Evolutionary conservation across 371 early-diverging fungal species (phyloP), one percentile per base, ranked within the genome.

Genomic region (Syncephalis fuscata): DNA sequence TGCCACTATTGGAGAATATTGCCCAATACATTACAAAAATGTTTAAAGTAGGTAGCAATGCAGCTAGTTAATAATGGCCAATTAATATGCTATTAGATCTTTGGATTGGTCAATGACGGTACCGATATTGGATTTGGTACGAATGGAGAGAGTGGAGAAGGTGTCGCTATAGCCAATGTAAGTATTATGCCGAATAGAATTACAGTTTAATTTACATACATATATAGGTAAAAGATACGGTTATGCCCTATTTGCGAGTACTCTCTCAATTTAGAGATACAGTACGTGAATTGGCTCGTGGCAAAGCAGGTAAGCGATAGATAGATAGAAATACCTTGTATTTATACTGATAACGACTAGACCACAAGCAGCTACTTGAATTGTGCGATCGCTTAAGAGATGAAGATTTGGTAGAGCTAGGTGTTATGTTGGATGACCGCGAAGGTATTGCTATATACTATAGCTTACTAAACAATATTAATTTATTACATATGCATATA

Each of bases 361-460:
- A 42, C 48, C 62, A 68, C 46, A 71, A 66, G 39, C 78, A 83
- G 39, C 62, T 92, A 57, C 63, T 96, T 41, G 61, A 60, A 14
- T 57, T 88, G 23, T 82, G 85, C 56, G 97, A 96, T 65, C 66
- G 68, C 56, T 55, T 96, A 44, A 82, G 97, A 46, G 94, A 96
- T 63, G 71, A 73, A 10, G 85, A 85, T 37, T 64, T 92, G 45
- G 78, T 82, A 7, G 79, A 83, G 11, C 68, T 92, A 20, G 90
- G 92, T 36, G 87, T 96, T 5, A 66, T 78, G 1, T 65, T 96
- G 48, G 97, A 93, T 54, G 97, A 96, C 60, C 83, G 85, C 53
- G 92, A 90, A 53, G 67, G 64, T 66, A 63, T 11, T 2, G 23
- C 9, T 10, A 17, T 16, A 44, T 43, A 43, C 14, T n/a, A 23